These are phyloP conservation scores for Kwoniella newhampshirensis DNA, from an alignment of 768 basidiomycete species.

Conservation along the genomic window DNA sequence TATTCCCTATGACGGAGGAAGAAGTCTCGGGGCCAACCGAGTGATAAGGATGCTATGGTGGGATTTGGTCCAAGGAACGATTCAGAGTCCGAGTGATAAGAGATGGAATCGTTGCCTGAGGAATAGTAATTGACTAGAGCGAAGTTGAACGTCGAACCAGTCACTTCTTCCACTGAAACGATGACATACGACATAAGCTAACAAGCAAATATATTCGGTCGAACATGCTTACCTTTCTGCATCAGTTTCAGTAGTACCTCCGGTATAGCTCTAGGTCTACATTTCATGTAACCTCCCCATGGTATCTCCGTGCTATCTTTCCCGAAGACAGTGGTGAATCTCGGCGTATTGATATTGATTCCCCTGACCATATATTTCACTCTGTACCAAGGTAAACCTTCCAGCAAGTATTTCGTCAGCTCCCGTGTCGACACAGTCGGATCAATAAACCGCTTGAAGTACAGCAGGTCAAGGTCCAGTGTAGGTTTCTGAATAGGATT, in stretches of 20 bases:
- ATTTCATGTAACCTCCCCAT: slow-evolving; percentile 44
- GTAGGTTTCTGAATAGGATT: slow-evolving; percentile 22
- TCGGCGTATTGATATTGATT: slow-evolving; percentile 45
- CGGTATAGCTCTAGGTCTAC: slow-evolving; percentile 48
- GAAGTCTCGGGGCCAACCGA: slow-evolving; percentile 49
- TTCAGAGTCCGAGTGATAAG: slow-evolving; percentile 51
- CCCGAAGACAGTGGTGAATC: slow-evolving; percentile 52
- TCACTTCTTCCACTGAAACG: slow-evolving; percentile 43
- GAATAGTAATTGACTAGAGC: slow-evolving; percentile 51
- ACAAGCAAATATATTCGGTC: not conserved
- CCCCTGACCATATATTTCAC: slow-evolving; percentile 47
- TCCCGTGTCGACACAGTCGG: slow-evolving; percentile 13
- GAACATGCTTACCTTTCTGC: slow-evolving; percentile 30
- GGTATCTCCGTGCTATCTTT: slow-evolving; percentile 39
- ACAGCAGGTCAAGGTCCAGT: slow-evolving; percentile 42
- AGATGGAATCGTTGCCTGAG: slow-evolving; percentile 50
- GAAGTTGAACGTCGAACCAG: slow-evolving; percentile 51
- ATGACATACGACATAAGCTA: not conserved
- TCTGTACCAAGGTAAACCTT: slow-evolving; percentile 47
- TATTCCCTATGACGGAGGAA: slow-evolving; percentile 47
- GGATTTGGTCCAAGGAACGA: slow-evolving; percentile 51
- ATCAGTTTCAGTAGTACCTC: slow-evolving; percentile 41
- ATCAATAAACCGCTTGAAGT: slow-evolving; percentile 45
- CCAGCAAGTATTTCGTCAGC: slow-evolving; percentile 41
- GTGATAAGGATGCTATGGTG: slow-evolving; percentile 51